Conservation (phyloP, 805 yeast genomes). For the Starmera quercuum region DNA sequence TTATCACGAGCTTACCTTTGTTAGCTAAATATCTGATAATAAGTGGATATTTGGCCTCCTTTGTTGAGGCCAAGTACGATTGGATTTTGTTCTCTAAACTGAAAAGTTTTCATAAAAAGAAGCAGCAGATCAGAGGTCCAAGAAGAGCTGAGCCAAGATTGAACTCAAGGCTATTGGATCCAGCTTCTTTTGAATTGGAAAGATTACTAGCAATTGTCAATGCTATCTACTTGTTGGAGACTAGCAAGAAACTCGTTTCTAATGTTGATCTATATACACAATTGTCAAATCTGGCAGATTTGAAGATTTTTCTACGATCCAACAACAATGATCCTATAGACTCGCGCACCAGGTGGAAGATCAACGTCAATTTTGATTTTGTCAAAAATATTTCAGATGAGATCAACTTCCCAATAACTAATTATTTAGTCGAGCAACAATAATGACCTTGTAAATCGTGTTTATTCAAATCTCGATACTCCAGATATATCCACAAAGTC, state of each 20-base stretch:
- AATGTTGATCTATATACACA: conserved; percentile 29
- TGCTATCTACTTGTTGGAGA: conserved; percentile 48
- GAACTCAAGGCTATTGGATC: conserved; percentile 58
- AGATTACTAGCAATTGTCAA: conserved; percentile 73
- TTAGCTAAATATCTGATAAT: conserved; percentile 66
- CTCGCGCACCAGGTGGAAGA: conserved; percentile 69
- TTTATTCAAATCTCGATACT: neutral
- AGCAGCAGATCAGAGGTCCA: conserved; percentile 29
- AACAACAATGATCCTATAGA: conserved; percentile 47
- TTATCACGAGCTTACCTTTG: conserved; percentile 41
- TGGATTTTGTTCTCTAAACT: conserved; percentile 61
- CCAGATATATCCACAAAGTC: conserved; percentile 9
- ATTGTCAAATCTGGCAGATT: conserved; percentile 26
- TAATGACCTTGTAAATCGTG: neutral
- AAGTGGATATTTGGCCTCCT: conserved; percentile 81
- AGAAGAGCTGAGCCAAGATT: conserved; percentile 35
- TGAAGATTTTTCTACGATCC: conserved; percentile 22
- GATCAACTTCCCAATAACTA: conserved; percentile 57
- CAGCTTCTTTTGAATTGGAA: conserved; percentile 70
- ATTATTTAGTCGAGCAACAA: conserved; percentile 40
- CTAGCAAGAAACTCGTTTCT: conserved; percentile 21
- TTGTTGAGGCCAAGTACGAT: conserved; percentile 63
- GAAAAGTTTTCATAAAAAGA: conserved; percentile 33
- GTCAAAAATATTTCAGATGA: conserved; percentile 55
- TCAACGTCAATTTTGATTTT: conserved; percentile 64